phyloP scores from a whole-genome alignment of 2,329 filamentous ascomycete genomes.

The Fusarium sp. region DNA sequence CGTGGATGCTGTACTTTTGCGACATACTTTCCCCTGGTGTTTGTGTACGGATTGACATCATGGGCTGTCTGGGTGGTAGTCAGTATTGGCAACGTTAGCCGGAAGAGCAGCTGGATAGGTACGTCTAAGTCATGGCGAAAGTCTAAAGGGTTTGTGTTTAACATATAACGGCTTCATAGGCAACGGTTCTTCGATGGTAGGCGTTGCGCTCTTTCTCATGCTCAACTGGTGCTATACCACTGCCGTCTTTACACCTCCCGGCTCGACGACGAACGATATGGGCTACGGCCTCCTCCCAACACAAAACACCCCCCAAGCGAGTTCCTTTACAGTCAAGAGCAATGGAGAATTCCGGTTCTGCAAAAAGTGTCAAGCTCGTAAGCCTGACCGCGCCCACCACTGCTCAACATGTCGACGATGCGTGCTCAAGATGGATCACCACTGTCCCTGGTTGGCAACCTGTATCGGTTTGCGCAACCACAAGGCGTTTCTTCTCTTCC shows the following conservation, averaged over 20 bases:
- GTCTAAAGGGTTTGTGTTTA: not conserved
- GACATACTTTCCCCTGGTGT: constrained; percentile 87
- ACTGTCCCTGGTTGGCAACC: constrained; percentile 97
- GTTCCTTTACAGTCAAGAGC: constrained; percentile 91
- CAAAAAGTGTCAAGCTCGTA: constrained; percentile 96
- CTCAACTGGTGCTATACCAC: constrained; percentile 91
- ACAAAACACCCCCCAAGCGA: constrained; percentile 69
- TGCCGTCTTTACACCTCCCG: constrained; percentile 93
- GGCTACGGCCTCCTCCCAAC: constrained; percentile 87
- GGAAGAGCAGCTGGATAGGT: constrained; percentile 70
- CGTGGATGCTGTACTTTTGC: constrained; percentile 84
- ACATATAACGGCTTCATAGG: constrained; percentile 56
- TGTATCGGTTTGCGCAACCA: constrained; percentile 96
- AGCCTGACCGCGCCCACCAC: constrained; percentile 96
- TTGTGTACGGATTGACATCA: constrained; percentile 90
- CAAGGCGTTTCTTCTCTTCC: constrained; percentile 93
- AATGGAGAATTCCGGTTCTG: constrained; percentile 90
- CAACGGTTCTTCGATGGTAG: constrained; percentile 70
- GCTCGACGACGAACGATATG: constrained; percentile 73
- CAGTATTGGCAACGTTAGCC: constrained; percentile 73
- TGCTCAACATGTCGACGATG: constrained; percentile 95
- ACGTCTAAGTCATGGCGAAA: constrained; percentile 44
- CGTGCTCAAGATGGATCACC: constrained; percentile 99
- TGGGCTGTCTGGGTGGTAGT: constrained; percentile 94
- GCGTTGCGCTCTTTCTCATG: constrained; percentile 79